phyloP scores from a whole-genome alignment of 1,284 basidiomycete species.

The Xerocomus amazonicus region DNA sequence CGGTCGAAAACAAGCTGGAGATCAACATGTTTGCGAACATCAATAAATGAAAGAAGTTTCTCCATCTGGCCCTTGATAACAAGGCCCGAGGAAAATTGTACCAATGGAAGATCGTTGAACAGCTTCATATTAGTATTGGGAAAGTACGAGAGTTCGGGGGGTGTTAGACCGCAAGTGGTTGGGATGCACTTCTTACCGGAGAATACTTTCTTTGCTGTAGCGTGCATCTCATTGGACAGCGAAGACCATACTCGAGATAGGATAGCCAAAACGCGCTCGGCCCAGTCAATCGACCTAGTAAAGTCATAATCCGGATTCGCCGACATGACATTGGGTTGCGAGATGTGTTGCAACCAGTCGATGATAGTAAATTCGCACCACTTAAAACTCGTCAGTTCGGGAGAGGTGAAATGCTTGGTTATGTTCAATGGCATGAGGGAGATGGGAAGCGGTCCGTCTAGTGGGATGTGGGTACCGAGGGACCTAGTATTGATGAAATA shows the following conservation, averaged over 20 bases:
- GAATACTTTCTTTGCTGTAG: slow-evolving; percentile 58
- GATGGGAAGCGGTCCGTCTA: slow-evolving; percentile 79
- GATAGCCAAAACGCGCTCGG: slow-evolving; percentile 76
- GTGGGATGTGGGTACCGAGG: slow-evolving; percentile 61
- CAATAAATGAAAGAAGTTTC: slow-evolving; percentile 73
- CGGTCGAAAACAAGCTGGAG: slow-evolving; percentile 84
- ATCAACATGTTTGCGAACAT: slow-evolving; percentile 90
- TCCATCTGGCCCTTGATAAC: slow-evolving; percentile 75
- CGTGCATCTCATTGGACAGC: slow-evolving; percentile 56
- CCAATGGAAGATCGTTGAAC: slow-evolving; percentile 85
- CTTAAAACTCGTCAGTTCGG: slow-evolving; percentile 63
- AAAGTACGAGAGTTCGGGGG: slow-evolving; percentile 83
- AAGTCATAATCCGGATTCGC: slow-evolving; percentile 62
- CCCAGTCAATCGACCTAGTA: slow-evolving; percentile 66
- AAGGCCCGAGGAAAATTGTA: slow-evolving; percentile 68
- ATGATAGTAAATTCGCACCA: slow-evolving; percentile 80
- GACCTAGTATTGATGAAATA: slow-evolving; percentile 73
- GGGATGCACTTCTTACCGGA: slow-evolving; percentile 68
- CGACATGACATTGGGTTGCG: slow-evolving; percentile 44
- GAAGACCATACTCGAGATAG: slow-evolving; percentile 78
- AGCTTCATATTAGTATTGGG: slow-evolving; percentile 69
- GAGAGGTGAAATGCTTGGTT: slow-evolving; percentile 60
- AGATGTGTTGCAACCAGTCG: slow-evolving; percentile 76
- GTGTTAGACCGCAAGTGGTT: slow-evolving; percentile 75
- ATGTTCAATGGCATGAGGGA: slow-evolving; percentile 73